Percentiles rank a stretch among this genome's conserved stretches.
phyloP scores from a whole-genome alignment of 139 green algal genomes.

The Nannochloris sp. region DNA sequence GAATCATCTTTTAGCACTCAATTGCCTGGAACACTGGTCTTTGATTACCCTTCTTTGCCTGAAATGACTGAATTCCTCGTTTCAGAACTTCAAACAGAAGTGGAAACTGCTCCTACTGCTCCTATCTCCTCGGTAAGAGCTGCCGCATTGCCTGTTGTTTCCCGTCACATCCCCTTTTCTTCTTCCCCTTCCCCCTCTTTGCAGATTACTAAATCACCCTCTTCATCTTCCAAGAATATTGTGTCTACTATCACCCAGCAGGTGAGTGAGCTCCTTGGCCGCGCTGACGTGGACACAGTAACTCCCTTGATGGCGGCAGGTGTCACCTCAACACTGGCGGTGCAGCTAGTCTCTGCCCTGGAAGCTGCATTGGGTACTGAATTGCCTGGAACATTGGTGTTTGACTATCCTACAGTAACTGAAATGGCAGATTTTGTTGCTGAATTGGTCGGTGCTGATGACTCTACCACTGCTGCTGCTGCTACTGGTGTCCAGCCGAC shows the following conservation, averaged over 20 bases:
- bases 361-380: constrained; percentile 23
- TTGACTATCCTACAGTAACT: constrained; percentile 41
- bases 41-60: constrained; percentile 40
- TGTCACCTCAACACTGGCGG: constrained; percentile 39
- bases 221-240: no score
- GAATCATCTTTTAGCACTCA: constrained; percentile 22
- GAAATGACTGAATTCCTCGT: no score
- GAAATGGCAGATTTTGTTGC: constrained; percentile 13
- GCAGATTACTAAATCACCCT: no score
- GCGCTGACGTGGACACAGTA: background rate
- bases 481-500: background rate
- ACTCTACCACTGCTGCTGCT: background rate
- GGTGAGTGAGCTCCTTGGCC: background rate
- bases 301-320: constrained; percentile 51
- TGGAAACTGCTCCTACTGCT: background rate
- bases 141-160: no score
- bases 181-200: no score
- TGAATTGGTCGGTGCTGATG: background rate
- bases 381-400: constrained; percentile 54
- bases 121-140: no score
- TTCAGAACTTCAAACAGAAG: background rate
- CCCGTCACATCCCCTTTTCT: no score
- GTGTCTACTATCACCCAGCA: no score
- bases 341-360: constrained; percentile 20
- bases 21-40: constrained; percentile 39